Percentiles rank a stretch among this genome's conserved stretches.
These are phyloP conservation scores for Metschnikowia lachancei DNA, from an alignment of 805 yeast genomes.

Conservation along the genomic window DNA sequence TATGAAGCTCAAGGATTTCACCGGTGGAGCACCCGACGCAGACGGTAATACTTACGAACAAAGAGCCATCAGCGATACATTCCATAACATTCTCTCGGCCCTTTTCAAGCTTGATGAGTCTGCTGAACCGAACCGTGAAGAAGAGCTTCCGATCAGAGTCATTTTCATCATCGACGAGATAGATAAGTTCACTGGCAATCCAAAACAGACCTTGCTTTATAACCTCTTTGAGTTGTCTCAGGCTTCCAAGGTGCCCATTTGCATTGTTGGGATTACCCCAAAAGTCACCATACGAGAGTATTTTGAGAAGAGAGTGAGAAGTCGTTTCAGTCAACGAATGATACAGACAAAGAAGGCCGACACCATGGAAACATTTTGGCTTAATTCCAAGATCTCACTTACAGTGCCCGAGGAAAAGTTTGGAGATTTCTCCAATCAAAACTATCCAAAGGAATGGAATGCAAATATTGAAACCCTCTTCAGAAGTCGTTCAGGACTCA, in stretches of 20 bases:
- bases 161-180: conserved; percentile 82
- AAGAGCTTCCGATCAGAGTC: conserved; percentile 46
- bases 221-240: conserved; percentile 87
- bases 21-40: conserved; percentile 18
- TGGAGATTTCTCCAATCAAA: conserved; percentile 15
- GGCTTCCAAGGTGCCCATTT: conserved; percentile 62
- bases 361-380: conserved; percentile 49
- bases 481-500: conserved; percentile 13
- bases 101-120: conserved; percentile 40
- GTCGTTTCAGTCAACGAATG: conserved; percentile 81
- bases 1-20: conserved; percentile 22
- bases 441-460: conserved; percentile 47
- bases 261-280: conserved; percentile 78
- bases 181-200: conserved; percentile 68
- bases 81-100: conserved; percentile 53
- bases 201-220: conserved; percentile 80
- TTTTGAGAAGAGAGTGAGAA: conserved; percentile 86
- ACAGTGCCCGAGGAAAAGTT: conserved; percentile 22
- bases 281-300: conserved; percentile 73
- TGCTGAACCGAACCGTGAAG: conserved; percentile 17
- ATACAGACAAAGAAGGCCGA: conserved; percentile 55
- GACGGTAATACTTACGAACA: conserved; percentile 39
- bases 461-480: conserved; percentile 26
- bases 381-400: conserved; percentile 44
- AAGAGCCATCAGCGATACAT: conserved; percentile 57